Base-by-base conservation (phyloP, 148 eudicot genomes). In the Diospyros kaki region DNA sequence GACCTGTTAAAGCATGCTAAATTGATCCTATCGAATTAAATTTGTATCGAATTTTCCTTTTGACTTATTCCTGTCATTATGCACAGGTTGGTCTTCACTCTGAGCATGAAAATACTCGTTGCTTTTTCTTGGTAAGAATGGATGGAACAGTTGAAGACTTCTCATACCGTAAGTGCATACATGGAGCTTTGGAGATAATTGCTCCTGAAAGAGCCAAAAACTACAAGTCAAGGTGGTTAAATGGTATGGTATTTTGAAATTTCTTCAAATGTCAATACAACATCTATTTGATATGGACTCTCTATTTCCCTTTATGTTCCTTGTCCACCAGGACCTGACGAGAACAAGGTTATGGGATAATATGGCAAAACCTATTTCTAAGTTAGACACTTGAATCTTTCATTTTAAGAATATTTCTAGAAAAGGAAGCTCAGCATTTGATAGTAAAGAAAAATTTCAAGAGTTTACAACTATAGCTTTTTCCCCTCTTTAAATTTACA, bases 101-200 rank as follows among this genome's bases (percentile, higher is more conserved):
- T 2, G 80, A 85, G 8, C 56, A 88, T 59, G 80, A 75, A 64
- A 84, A 83, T 1, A 82, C 81, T 48, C 95, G 93, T 4, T 94
- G 98, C 87, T 94, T 91, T 82, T 15, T 82, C 7, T 56, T 94
- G 78, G 89, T 84, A 69, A 84, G 93, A 73, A 73, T 46, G 15
- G 90, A 91, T 76, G 95, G 89, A 76, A 84, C 89, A 0, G 61
- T 77, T 18, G 97, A 89, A 80, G 98, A 94, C 73, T 91, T 94
- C 81, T 94, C 98, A 0, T 91, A 89, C 64, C 93, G 82, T 72
- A 94, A 91, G 75, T 87, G 98, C 68, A 72, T 91, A 13, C 83
- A 64, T 53, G 81, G 79, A 48, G 94, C 93, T 1, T 68, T 89
- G 50, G 84, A 94, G 75, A 59, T 85, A 9, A 82, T 91, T 48